These are phyloP conservation scores for Aspergillus costaricaensis DNA, from an alignment of 2,329 filamentous ascomycete species.

Conservation along the genomic window DNA sequence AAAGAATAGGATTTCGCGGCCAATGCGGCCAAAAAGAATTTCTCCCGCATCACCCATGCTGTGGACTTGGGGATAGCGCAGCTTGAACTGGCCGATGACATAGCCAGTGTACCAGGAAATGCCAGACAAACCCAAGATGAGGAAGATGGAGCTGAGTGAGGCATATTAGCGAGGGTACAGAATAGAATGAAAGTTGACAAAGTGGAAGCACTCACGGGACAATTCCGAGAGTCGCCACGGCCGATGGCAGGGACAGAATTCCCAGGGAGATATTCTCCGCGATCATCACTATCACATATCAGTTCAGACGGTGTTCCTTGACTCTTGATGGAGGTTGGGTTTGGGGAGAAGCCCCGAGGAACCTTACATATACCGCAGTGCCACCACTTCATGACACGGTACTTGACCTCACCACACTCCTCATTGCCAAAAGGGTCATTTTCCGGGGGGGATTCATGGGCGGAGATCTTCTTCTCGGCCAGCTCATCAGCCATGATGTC, in stretches of 20 bases:
- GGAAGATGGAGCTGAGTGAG: constrained; percentile 48
- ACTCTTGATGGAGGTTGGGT: too few species aligned
- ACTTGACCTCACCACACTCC: constrained; percentile 47
- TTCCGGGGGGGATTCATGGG: constrained; percentile 5
- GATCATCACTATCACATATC: constrained; percentile 52
- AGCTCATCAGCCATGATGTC: background rate
- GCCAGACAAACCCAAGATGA: constrained; percentile 56
- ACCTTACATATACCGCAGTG: constrained; percentile 41
- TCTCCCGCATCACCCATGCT: constrained; percentile 69
- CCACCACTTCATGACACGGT: constrained; percentile 54
- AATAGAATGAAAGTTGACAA: background rate
- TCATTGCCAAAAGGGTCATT: constrained; percentile 44
- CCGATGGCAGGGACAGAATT: constrained; percentile 58
- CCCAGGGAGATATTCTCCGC: constrained; percentile 62
- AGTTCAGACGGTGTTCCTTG: constrained; percentile 9
- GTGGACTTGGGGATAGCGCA: constrained; percentile 59
- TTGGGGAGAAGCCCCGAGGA: too few species aligned
- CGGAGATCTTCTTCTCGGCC: constrained; percentile 15
- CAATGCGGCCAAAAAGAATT: constrained; percentile 61
- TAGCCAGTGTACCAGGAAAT: constrained; percentile 62
- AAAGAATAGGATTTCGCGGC: constrained; percentile 62
- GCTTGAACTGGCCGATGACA: constrained; percentile 61
- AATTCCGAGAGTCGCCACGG: constrained; percentile 56
- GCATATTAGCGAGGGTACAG: background rate
- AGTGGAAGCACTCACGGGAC: constrained; percentile 45